These are phyloP conservation scores for Aspergillus ruber DNA, from an alignment of 2,329 filamentous ascomycete genomes.

Conservation along the genomic window DNA sequence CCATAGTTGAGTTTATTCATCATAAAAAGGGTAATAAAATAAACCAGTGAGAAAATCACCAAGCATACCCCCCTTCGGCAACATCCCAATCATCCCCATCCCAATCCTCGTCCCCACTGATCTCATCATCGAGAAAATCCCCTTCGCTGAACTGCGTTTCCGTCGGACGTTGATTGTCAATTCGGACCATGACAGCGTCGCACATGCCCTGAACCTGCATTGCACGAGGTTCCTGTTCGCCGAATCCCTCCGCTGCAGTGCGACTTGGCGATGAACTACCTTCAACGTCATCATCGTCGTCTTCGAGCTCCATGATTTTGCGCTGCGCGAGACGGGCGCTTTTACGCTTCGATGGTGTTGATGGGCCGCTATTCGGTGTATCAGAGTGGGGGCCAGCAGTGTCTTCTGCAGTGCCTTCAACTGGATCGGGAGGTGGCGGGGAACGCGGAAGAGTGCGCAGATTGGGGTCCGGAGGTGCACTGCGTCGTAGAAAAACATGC, in stretches of 20 bases:
- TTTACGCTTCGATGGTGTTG: conserved; percentile 30
- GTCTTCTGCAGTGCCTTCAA: conserved; percentile 1
- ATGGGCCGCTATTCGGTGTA: conserved; percentile 8
- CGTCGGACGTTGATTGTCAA: conserved; percentile 56
- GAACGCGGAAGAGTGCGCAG: conserved; percentile 17
- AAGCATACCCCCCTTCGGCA: conserved; percentile 15
- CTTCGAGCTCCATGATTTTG: conserved; percentile 20
- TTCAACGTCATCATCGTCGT: conserved; percentile 8
- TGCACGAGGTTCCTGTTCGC: conserved; percentile 1
- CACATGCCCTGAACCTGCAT: conserved; percentile 51
- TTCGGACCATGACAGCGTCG: conserved; percentile 51
- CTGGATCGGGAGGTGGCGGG: conserved; percentile 1
- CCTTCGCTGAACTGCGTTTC: conserved; percentile 53
- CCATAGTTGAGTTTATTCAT: background rate
- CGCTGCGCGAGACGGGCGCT: conserved; percentile 32
- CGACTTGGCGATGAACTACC: conserved; percentile 4
- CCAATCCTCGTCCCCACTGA: conserved; percentile 59
- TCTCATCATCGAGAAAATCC: conserved; percentile 56
- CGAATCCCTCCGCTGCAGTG: conserved; percentile 5
- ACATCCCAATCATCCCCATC: conserved; percentile 40
- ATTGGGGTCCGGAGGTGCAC: conserved; percentile 23
- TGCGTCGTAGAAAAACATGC: conserved; percentile 39
- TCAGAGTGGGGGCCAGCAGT: conserved; percentile 6
- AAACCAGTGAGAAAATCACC: conserved; percentile 8
- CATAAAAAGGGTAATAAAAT: background rate